Evolutionary conservation across 352 stramenopile species (phyloP).

Genomic region (Globisporangium ultimum): DNA sequence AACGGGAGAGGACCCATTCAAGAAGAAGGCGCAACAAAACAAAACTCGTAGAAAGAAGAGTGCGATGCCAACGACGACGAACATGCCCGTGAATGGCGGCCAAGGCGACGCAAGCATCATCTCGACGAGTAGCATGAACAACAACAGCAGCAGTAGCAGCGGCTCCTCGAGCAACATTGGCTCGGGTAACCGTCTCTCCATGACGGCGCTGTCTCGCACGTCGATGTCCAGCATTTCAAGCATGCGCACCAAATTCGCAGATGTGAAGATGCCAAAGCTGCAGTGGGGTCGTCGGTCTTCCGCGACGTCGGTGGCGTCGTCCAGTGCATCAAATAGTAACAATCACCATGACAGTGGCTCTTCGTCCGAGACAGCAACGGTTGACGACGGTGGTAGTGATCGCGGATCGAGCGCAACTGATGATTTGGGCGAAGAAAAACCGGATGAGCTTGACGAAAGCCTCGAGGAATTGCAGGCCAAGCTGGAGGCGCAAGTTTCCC

Average conservation of each 20-base stretch:
- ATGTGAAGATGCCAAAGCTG: conserved; percentile 73
- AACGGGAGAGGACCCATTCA: conserved; percentile 62
- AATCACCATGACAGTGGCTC: conserved; percentile 56
- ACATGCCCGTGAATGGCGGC: conserved; percentile 67
- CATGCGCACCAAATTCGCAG: conserved; percentile 42
- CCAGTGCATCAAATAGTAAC: conserved; percentile 19
- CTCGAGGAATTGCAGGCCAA: conserved; percentile 21
- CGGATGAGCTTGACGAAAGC: conserved; percentile 27
- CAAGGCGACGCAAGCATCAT: conserved; percentile 68
- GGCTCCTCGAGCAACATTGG: conserved; percentile 16
- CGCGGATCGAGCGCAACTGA: conserved; percentile 49
- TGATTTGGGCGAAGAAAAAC: conserved; percentile 32
- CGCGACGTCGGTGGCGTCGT: conserved; percentile 9
- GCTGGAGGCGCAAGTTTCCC: conserved; percentile 10
- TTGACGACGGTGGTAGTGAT: conserved; percentile 62
- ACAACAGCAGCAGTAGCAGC: conserved; percentile 22
- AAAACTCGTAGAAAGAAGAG: conserved; percentile 53
- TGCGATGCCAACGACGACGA: conserved; percentile 65
- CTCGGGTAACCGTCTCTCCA: conserved; percentile 29
- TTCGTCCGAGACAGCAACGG: conserved; percentile 58
- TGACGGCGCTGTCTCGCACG: conserved; percentile 41
- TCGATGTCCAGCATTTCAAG: conserved; percentile 40
- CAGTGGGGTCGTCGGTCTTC: conserved; percentile 45
- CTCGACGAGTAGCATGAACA: conserved; percentile 47
- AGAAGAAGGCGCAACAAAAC: conserved; percentile 39